phyloP scores from a whole-genome alignment of 495 filamentous ascomycete genomes.

The Trichoderma virens region DNA sequence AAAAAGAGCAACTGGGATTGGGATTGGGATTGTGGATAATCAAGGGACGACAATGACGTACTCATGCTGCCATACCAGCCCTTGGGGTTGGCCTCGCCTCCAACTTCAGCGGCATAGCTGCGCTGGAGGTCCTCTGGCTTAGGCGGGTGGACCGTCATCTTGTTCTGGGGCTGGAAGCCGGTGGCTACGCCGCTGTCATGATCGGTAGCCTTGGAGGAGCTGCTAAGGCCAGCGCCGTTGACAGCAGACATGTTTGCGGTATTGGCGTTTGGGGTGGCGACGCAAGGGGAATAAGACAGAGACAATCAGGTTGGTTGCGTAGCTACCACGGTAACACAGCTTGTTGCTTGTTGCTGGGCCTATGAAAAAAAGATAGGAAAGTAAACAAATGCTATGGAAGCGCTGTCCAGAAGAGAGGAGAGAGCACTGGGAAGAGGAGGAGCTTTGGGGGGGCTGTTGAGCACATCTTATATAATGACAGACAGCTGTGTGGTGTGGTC shows the following conservation, averaged over 20 bases:
- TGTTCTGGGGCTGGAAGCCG: constrained; percentile 33
- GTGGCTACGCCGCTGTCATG: not conserved
- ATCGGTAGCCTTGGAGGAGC: constrained; percentile 6
- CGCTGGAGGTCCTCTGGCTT: constrained; percentile 78
- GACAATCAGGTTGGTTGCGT: too few relatives aligned
- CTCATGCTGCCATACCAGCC: constrained; percentile 91
- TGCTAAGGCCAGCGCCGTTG: constrained; percentile 1
- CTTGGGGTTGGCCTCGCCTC: constrained; percentile 63
- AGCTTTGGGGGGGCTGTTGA: not conserved
- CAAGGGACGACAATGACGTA: constrained; percentile 33
- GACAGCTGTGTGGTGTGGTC: not conserved
- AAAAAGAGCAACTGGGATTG: not conserved
- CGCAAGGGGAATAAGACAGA: too few relatives aligned
- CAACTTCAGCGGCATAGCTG: constrained; percentile 72
- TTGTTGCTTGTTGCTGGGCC: not conserved
- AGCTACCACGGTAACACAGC: not conserved
- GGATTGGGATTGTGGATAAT: not conserved
- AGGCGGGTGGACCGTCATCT: constrained; percentile 77
- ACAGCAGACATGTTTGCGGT: constrained; percentile 4
- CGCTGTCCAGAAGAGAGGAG: not conserved
- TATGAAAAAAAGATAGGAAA: not conserved
- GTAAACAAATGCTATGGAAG: not conserved
- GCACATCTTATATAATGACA: not conserved
- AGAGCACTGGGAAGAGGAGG: not conserved
- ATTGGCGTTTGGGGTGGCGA: not conserved